A percentile compares a stretch with the other conserved stretches of the same genome.
Conservation (phyloP, 345 rosid genomes). For the Populus alba region DNA sequence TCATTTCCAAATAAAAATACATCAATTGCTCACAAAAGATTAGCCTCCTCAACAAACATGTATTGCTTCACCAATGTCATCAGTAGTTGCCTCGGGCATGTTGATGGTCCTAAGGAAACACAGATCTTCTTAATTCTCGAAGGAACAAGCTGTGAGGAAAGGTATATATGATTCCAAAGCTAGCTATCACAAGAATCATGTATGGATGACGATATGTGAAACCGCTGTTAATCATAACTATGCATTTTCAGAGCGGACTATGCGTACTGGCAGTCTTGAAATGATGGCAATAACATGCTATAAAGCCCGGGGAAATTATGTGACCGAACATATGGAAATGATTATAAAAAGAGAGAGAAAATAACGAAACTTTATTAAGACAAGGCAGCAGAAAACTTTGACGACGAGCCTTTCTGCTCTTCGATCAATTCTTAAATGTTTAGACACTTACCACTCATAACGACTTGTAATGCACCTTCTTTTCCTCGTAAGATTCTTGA, state of each 20-base stretch:
- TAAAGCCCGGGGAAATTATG: neutral
- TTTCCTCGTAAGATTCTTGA: neutral
- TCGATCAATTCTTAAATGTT: conserved; percentile 3
- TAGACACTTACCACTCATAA: neutral
- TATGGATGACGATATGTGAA: neutral
- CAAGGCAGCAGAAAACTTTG: conserved; percentile 1
- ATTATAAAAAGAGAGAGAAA: neutral
- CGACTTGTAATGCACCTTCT: neutral
- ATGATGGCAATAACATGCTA: neutral
- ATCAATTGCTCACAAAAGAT: neutral
- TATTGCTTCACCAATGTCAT: too few species aligned
- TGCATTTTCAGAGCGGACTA: neutral
- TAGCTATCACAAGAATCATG: too few species aligned
- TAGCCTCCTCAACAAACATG: too few species aligned
- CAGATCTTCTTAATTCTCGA: neutral
- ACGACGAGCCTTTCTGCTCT: neutral
- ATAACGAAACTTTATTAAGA: neutral
- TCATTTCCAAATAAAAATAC: neutral
- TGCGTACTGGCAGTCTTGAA: neutral
- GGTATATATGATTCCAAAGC: neutral
- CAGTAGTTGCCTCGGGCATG: neutral
- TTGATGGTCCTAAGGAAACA: neutral
- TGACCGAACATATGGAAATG: neutral
- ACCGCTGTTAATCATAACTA: too few species aligned
- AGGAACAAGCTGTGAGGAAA: neutral